A percentile compares a stretch with the other conserved stretches of the same genome.
Evolutionary conservation across 2,329 filamentous ascomycete species (phyloP).

Genomic region (Trichophyton verrucosum): DNA sequence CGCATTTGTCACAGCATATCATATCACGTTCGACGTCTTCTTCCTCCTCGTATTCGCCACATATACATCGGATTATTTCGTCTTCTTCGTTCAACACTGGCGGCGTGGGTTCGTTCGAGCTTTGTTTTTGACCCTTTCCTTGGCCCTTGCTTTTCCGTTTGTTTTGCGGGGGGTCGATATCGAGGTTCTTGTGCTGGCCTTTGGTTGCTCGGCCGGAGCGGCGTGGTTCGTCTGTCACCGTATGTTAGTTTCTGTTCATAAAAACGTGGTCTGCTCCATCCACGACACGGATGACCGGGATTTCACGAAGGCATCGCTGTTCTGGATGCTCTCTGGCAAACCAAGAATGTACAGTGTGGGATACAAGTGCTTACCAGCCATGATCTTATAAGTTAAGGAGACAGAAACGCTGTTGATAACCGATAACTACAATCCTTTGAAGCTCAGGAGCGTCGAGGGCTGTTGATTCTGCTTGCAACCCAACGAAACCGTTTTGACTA

Average conservation of each 20-base stretch:
- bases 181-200: slow-evolving; percentile 85
- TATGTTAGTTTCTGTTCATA: slow-evolving; percentile 7
- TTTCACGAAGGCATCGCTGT: neutral
- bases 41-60: slow-evolving; percentile 72
- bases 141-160: slow-evolving; percentile 38
- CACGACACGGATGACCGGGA: neutral
- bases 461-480: slow-evolving; percentile 12
- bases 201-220: slow-evolving; percentile 94
- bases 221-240: slow-evolving; percentile 61
- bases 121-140: slow-evolving; percentile 34
- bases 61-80: slow-evolving; percentile 84
- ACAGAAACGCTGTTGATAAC: slow-evolving; percentile 14
- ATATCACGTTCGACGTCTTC: slow-evolving; percentile 80
- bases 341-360: slow-evolving; percentile 10
- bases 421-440: slow-evolving; percentile 27
- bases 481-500: slow-evolving; percentile 23
- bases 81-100: slow-evolving; percentile 41
- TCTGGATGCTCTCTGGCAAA: neutral
- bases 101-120: slow-evolving; percentile 35
- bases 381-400: slow-evolving; percentile 25
- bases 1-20: slow-evolving; percentile 90
- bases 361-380: slow-evolving; percentile 50
- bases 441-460: slow-evolving; percentile 7
- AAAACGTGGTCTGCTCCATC: neutral
- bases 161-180: slow-evolving; percentile 48